Evolutionary conservation across 2,329 filamentous ascomycete species (phyloP), one percentile per base, ranked within the genome.

Genomic region (Amauroascus verrucosus): DNA sequence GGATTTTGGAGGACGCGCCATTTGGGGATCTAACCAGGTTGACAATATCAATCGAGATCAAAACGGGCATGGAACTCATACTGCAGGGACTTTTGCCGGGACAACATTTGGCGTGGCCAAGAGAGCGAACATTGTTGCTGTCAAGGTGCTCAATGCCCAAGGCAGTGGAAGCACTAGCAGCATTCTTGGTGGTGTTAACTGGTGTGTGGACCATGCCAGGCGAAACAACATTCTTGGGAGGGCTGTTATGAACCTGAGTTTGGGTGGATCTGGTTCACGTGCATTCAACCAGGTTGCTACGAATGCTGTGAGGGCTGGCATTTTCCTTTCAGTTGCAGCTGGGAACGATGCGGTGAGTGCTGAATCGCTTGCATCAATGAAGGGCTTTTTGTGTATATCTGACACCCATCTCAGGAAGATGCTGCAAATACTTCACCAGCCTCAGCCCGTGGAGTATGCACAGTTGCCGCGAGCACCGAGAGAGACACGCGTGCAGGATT

Each of bases 161-260:
- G 73, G 74, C 40, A 67, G 68, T 47, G 77, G 77, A 28, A 72
- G 67, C 18, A 68, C 67, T 44, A 65, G 68, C 22, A 68, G 71
- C 57, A 74, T 76, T 56, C 70, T 80, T 56, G 64, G 70, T n/a
- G 78, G 75, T 14, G 76, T 79, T 61, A 62, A 67, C 38, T 71
- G 64, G 65, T 65, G 65, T 47, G 65, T 60, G 52, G 63, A 64
- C 33, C 61, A 68, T 53, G 65, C 65, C 48, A 62, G 58, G 35
- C 54, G 41, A 54, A 67, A 66, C 54, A 61, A 61, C 18, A 13
- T 51, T 13, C 49, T 51, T 20, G 59, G 58, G 30, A 67, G 64
- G 57, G 45, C 64, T 47, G 66, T 65, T n/a, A 64, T 68, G 59
- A 69, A 67, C 54, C 60, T 70, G 61, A 65, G 62, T 54, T 58